phyloP scores from a whole-genome alignment of 2,329 filamentous ascomycete genomes.

The Aurifilum marmelostoma region DNA sequence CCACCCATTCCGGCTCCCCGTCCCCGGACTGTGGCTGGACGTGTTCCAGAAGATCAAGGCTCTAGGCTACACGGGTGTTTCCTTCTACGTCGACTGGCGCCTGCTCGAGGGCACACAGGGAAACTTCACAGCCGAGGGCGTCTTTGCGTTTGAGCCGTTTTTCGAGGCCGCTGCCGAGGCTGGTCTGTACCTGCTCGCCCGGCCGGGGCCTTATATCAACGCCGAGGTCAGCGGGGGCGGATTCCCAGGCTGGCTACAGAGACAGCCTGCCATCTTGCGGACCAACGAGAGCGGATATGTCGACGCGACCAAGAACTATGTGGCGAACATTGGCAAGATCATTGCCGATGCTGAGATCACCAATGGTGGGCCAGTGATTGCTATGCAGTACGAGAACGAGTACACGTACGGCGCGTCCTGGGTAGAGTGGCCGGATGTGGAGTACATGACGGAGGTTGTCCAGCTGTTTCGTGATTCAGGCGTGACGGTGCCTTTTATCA shows the following conservation, averaged over 20 bases:
- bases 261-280: slow-evolving; percentile 66
- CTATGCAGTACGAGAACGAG: slow-evolving; percentile 83
- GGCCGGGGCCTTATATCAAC: slow-evolving; percentile 77
- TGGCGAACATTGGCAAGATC: slow-evolving; percentile 60
- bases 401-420: slow-evolving; percentile 59
- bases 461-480: slow-evolving; percentile 69
- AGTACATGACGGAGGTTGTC: slow-evolving; percentile 72
- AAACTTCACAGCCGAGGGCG: slow-evolving; percentile 68
- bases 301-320: slow-evolving; percentile 67
- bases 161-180: slow-evolving; percentile 74
- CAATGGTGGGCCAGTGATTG: slow-evolving; percentile 77
- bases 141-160: slow-evolving; percentile 74
- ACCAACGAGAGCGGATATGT: slow-evolving; percentile 66
- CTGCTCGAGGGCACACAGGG: slow-evolving; percentile 74
- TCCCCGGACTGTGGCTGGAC: slow-evolving; percentile 55
- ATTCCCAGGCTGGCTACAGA: slow-evolving; percentile 78
- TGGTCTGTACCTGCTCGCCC: slow-evolving; percentile 76
- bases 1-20: slow-evolving; percentile 65
- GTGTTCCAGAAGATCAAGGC: slow-evolving; percentile 83
- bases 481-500: slow-evolving; percentile 74
- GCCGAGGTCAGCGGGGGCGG: slow-evolving; percentile 77
- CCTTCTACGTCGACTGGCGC: slow-evolving; percentile 81
- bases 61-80: slow-evolving; percentile 77
- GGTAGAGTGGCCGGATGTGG: slow-evolving; percentile 63
- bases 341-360: slow-evolving; percentile 80